These are phyloP conservation scores for Cydonia oblonga DNA, from an alignment of 331 rosid species.

Conservation along the genomic window DNA sequence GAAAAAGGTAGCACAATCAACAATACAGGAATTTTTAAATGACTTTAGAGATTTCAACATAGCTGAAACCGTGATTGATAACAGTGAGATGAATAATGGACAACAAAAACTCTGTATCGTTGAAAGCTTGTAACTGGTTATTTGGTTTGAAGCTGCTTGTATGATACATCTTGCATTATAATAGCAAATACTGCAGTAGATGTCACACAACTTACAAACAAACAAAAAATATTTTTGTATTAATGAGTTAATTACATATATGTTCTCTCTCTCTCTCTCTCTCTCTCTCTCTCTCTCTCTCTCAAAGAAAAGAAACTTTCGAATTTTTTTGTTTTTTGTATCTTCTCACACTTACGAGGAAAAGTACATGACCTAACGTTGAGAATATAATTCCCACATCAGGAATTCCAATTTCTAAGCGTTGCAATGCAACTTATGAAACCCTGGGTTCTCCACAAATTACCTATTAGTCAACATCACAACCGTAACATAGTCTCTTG, in stretches of 20 bases:
- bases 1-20: not conserved
- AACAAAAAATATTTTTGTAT: too few species aligned
- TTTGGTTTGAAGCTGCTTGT: not conserved
- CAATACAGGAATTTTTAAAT: not conserved
- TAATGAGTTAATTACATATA: not conserved
- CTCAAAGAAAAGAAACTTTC: too few species aligned
- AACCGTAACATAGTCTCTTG: too few species aligned
- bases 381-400: not conserved
- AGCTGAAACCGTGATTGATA: not conserved
- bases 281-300: too few species aligned
- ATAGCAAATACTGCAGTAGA: not conserved
- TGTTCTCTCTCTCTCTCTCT: not conserved
- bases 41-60: not conserved
- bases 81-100: not conserved
- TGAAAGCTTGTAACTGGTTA: not conserved
- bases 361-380: not conserved
- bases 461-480: not conserved
- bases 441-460: not conserved
- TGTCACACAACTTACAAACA: too few species aligned
- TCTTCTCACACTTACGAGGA: not conserved
- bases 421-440: not conserved
- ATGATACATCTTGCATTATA: not conserved
- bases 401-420: not conserved
- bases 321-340: not conserved
- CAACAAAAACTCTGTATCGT: not conserved